A percentile compares a stretch with the other conserved stretches of the same genome.
Conservation (phyloP, 805 yeast species). For the Lachancea quebecensis region DNA sequence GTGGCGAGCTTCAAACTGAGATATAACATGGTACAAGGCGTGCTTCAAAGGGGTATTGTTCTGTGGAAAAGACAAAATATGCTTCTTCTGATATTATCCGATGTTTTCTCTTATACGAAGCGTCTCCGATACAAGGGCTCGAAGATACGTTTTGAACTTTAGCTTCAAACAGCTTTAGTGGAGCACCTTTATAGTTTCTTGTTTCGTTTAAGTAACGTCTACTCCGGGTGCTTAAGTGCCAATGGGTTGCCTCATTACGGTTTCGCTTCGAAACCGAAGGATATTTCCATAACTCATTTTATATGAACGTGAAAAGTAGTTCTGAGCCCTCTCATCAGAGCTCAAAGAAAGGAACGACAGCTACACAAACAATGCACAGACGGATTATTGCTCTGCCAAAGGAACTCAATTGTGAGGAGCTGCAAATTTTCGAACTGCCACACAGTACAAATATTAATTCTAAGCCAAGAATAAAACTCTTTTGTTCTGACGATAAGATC, state of each 20-base stretch:
- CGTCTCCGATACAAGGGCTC: too few relatives aligned
- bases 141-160: too few relatives aligned
- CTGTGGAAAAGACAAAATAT: too few relatives aligned
- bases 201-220: too few relatives aligned
- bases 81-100: too few relatives aligned
- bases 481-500: conserved; percentile 8
- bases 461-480: conserved; percentile 15
- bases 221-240: too few relatives aligned
- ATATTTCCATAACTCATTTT: background rate
- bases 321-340: too few relatives aligned
- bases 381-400: conserved; percentile 5
- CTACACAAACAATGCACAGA: background rate
- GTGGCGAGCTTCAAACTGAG: conserved; percentile 7
- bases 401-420: background rate
- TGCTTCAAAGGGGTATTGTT: background rate
- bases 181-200: too few relatives aligned
- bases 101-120: too few relatives aligned
- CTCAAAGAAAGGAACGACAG: background rate
- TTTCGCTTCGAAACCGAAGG: too few relatives aligned
- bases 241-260: too few relatives aligned
- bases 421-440: conserved; percentile 20
- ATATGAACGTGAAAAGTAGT: background rate
- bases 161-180: too few relatives aligned
- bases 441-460: conserved; percentile 23
- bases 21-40: background rate